phyloP scores from a whole-genome alignment of 345 rosid species.

The Sonneratia caseolaris region DNA sequence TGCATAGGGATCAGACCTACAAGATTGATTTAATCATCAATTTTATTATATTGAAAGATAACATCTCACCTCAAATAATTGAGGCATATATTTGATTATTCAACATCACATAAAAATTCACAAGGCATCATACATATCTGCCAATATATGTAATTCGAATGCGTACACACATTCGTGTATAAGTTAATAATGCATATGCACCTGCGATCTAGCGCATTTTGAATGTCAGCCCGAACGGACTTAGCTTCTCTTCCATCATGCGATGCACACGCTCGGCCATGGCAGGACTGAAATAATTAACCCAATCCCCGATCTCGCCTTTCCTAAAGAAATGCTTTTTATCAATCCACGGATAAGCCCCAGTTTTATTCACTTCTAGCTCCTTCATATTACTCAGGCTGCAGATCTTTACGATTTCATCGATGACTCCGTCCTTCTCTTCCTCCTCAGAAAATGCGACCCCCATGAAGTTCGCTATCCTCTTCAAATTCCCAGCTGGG shows the following conservation, averaged over 20 bases:
- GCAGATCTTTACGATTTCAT: slow-evolving; percentile 10
- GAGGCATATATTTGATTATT: too few relatives aligned
- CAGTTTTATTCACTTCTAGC: slow-evolving; percentile 15
- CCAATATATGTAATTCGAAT: too few relatives aligned
- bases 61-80: too few relatives aligned
- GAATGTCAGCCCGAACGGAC: slow-evolving; percentile 16
- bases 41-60: too few relatives aligned
- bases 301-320: slow-evolving; percentile 24
- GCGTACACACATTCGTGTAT: too few relatives aligned
- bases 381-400: slow-evolving; percentile 20
- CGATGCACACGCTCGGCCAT: slow-evolving; percentile 8
- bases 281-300: slow-evolving; percentile 9
- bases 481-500: slow-evolving; percentile 9
- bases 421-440: slow-evolving; percentile 11
- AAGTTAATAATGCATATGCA: too few relatives aligned
- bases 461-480: slow-evolving; percentile 15
- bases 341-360: slow-evolving; percentile 2
- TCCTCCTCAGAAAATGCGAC: slow-evolving; percentile 12
- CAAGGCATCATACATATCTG: too few relatives aligned
- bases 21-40: too few relatives aligned
- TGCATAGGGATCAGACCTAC: too few relatives aligned
- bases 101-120: too few relatives aligned
- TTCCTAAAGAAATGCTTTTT: slow-evolving; percentile 16
- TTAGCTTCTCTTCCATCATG: slow-evolving; percentile 14
- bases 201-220: too few relatives aligned